Base-by-base conservation (phyloP, 2,329 filamentous ascomycete genomes). In the Aspergillus neoniger region DNA sequence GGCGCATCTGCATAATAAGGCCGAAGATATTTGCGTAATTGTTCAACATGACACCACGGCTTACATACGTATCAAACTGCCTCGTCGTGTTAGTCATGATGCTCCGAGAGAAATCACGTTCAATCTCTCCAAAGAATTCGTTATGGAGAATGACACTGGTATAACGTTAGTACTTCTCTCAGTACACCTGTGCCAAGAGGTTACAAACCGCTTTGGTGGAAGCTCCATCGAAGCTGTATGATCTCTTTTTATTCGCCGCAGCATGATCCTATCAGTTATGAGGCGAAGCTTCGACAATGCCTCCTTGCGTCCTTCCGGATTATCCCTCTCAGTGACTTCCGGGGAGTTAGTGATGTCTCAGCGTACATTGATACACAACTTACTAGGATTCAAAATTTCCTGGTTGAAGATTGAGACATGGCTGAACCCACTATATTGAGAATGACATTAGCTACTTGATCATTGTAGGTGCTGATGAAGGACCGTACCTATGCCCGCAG, bases 1-100 rank as follows among this genome's bases (percentile, higher is more conserved):
- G 95, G 58, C 95, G 90, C 94, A 99, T 98, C 76, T 96, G 93
- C 92, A 98, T 98, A 72, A 99, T 97, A 58, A 99, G 84, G 72
- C 93, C 94, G 70, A 99, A 99, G 66, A 99, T 98, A 75, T 99
- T 99, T 80, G 95, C 95, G 69, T 98, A 98, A 74, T 97, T 96
- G 82, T 98, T 92, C 63, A 99, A 85, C 77, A 99, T 87, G 19
- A 98, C 94, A 80, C 92, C 93, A 65, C 92, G 91, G 17, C 92
- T 90, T 39, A 98, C 95, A 67, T 98, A 99, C 0, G 93, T 98
- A 72, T 98, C 91, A 67, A 98, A 99, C 69, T 92, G 88, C 63
- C 95, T 89, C 60, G 89, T 86, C 7, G 91, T 90, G 72, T 91
- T 96, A 15, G 88, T 91, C 92, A 98, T 99, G 81, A 99, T 96